A percentile compares a stretch with the other conserved stretches of the same genome.
Evolutionary conservation across 2,329 filamentous ascomycete species (phyloP).

Genomic region (Clonostachys byssicola): DNA sequence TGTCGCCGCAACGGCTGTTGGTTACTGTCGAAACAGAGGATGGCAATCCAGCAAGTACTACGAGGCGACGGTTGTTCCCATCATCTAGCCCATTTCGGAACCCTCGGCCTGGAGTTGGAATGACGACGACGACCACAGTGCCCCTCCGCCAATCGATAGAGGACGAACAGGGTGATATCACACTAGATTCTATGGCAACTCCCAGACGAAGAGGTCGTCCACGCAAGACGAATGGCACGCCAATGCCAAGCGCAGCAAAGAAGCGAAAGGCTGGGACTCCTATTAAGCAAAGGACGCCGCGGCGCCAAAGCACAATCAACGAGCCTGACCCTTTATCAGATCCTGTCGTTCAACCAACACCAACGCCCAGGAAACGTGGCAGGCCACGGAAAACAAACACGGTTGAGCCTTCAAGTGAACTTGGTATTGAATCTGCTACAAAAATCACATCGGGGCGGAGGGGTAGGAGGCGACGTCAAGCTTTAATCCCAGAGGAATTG

Average conservation of each 20-base stretch:
- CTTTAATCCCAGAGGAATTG: conserved; percentile 16
- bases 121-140: conserved; percentile 43
- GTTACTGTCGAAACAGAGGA: conserved; percentile 52
- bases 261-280: conserved; percentile 44
- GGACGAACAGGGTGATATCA: conserved; percentile 25
- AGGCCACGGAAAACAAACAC: conserved; percentile 6
- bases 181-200: conserved; percentile 22
- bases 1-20: conserved; percentile 44
- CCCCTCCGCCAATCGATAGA: conserved; percentile 40
- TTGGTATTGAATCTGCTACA: conserved; percentile 8
- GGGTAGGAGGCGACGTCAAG: conserved; percentile 11
- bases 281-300: conserved; percentile 22
- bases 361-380: conserved; percentile 12
- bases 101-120: conserved; percentile 3
- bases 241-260: conserved; percentile 33
- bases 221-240: conserved; percentile 47
- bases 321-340: conserved; percentile 12
- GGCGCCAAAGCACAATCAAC: conserved; percentile 20
- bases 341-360: conserved; percentile 16
- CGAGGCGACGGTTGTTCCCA: conserved; percentile 36
- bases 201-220: conserved; percentile 40
- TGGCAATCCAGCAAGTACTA: conserved; percentile 17
- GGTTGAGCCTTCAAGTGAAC: conserved; percentile 16
- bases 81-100: conserved; percentile 27
- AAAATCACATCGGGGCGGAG: conserved; percentile 7